Evolutionary conservation across 495 filamentous ascomycete species (phyloP), one percentile per base, ranked within the genome.

Genomic region (Neurospora hispaniola): DNA sequence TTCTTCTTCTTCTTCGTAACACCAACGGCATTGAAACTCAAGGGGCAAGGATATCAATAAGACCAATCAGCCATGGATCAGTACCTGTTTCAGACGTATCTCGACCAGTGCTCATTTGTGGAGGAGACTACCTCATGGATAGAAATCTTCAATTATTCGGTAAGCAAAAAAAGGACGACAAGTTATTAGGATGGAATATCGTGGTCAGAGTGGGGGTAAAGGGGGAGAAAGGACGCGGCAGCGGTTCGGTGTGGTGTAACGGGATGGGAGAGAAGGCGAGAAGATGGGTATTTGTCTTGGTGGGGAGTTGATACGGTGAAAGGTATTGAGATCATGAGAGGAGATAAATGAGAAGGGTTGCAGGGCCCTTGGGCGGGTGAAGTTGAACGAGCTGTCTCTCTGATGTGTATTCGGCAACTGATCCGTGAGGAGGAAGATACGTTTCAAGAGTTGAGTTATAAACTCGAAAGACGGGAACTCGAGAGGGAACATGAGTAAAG

Each of bases 131-230:
- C 86, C 23, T 80, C 79, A 41, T 88, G 87, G 73, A 74, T 88
- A 23, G 86, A 88, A 79, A 86, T 88, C 42, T 80, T 86, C 72
- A 85, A 84, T 46, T 88, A 88, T 74, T 84, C 86, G 71, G 86
- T 88, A 76, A 69, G 85, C 79, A 46, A 59, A 44, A 48, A 42
- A 20, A 43, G 20, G 4, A 59, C 27, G 27, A 59, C 5, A 0
- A 7, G 48, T 4, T 20, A 27, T 5, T 27, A 14, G 20, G 48
- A 27, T 5, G 48, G 48, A 27, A 20, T 11, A 11, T 59, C 10
- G 48, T 7, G 48, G 48, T 59, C 14, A 18, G 16, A 43, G 42
- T 0, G 8, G 42, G 42, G 48, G 23, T 14, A 3, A 11, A 38
- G 5, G 35, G 42, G 41, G 14, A 35, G 14, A 66, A 66, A 14